Conservation (phyloP, 169 alveolate genomes). For the Plasmodium chabaudi region DNA sequence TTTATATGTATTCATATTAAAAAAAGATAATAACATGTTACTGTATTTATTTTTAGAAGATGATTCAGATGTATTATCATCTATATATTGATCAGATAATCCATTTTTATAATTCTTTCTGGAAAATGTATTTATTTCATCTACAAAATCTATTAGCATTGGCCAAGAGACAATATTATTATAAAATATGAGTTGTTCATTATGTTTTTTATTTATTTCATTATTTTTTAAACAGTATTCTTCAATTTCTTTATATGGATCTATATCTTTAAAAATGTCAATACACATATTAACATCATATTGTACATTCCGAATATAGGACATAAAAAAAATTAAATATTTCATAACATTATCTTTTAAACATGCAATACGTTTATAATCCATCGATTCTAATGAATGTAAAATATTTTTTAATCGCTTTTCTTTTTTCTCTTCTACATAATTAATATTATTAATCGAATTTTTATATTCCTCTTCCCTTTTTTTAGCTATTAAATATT, state of each 20-base stretch:
- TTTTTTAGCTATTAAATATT: slow-evolving; percentile 62
- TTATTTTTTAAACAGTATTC: slow-evolving; percentile 24
- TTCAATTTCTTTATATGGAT: slow-evolving; percentile 42
- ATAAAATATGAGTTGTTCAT: slow-evolving; percentile 17
- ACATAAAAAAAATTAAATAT: slow-evolving; percentile 65
- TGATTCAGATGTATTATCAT: not conserved
- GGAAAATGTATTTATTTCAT: slow-evolving; percentile 14
- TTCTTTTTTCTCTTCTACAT: slow-evolving; percentile 48
- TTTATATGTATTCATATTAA: slow-evolving; percentile 30
- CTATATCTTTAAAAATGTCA: slow-evolving; percentile 44
- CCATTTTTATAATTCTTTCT: not conserved
- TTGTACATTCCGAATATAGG: slow-evolving; percentile 60
- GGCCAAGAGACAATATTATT: slow-evolving; percentile 71
- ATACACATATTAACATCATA: slow-evolving; percentile 56
- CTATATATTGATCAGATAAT: not conserved
- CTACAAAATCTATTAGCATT: slow-evolving; percentile 48
- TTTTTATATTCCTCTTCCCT: slow-evolving; percentile 66
- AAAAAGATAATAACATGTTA: slow-evolving; percentile 20
- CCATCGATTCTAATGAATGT: slow-evolving; percentile 68
- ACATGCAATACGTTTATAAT: slow-evolving; percentile 56
- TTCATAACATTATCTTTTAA: slow-evolving; percentile 63
- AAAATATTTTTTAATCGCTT: slow-evolving; percentile 58
- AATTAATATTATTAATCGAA: slow-evolving; percentile 38
- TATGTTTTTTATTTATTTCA: slow-evolving; percentile 5
- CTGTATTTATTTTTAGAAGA: slow-evolving; percentile 13